A percentile compares a stretch with the other conserved stretches of the same genome.
Evolutionary conservation across 2,329 filamentous ascomycete genomes (phyloP).

Genomic region (Waltergamsia citrina): DNA sequence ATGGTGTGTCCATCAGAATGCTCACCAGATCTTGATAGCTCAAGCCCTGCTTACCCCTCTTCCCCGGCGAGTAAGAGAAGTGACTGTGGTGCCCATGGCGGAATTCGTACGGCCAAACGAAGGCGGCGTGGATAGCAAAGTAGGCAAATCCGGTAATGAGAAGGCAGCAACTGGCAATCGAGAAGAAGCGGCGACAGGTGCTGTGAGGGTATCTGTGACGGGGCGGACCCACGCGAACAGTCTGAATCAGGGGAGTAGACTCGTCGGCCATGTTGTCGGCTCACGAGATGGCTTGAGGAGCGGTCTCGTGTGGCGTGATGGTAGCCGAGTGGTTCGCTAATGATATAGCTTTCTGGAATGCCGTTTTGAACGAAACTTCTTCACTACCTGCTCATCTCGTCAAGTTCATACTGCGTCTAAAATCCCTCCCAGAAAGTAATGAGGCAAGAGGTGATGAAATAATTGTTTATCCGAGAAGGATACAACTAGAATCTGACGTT

Average conservation of each 20-base stretch:
- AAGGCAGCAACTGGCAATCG: slow-evolving; percentile 46
- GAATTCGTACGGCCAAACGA: slow-evolving; percentile 25
- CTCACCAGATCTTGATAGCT: slow-evolving; percentile 40
- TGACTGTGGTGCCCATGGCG: slow-evolving; percentile 20
- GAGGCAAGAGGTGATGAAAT: no score
- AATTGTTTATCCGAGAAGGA: no score
- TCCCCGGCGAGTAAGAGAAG: slow-evolving; percentile 14
- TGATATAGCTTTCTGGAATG: no score
- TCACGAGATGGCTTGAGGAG: not conserved
- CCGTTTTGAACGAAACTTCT: no score
- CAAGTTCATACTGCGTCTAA: no score
- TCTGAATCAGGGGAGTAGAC: slow-evolving; percentile 58
- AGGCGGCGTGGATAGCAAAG: slow-evolving; percentile 37
- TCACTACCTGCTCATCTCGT: no score
- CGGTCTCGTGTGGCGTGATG: no score
- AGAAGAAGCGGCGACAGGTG: slow-evolving; percentile 56
- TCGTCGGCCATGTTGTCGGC: slow-evolving; percentile 32
- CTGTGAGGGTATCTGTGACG: slow-evolving; percentile 49
- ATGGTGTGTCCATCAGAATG: slow-evolving; percentile 50
- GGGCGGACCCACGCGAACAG: slow-evolving; percentile 44
- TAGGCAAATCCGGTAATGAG: slow-evolving; percentile 39
- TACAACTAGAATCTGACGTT: no score
- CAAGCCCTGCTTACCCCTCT: slow-evolving; percentile 13
- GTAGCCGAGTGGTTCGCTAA: no score
- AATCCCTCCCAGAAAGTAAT: no score